Conservation (phyloP, 495 filamentous ascomycete species). For the Podospora pseudopauciseta region DNA sequence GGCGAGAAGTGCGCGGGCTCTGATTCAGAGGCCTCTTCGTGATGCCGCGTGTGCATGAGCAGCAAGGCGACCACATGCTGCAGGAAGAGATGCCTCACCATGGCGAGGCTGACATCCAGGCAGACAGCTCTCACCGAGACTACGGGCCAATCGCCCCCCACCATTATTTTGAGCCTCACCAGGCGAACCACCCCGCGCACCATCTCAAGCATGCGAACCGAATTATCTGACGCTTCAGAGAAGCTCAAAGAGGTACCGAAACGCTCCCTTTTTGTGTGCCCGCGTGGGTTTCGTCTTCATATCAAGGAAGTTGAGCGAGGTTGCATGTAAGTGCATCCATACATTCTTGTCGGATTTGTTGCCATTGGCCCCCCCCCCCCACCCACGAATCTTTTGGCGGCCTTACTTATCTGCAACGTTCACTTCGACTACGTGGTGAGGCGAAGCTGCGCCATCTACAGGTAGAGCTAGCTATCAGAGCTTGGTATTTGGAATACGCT, state of each 20-base stretch:
- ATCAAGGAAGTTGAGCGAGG: neutral
- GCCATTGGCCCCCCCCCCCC: neutral
- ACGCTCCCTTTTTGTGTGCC: neutral
- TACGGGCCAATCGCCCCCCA: conserved; percentile 19
- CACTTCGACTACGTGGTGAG: neutral
- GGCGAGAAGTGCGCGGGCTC: neutral
- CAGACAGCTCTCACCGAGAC: conserved; percentile 28
- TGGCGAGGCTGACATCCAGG: conserved; percentile 22
- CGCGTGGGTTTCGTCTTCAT: neutral
- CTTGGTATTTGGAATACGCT: neutral
- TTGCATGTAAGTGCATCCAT: neutral
- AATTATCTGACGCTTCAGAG: neutral
- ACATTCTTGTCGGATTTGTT: neutral
- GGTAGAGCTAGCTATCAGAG: neutral
- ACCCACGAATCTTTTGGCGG: neutral
- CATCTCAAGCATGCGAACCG: conserved; percentile 8
- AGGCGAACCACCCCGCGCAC: conserved; percentile 24
- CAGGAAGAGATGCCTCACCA: conserved; percentile 14
- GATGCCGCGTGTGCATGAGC: conserved; percentile 15
- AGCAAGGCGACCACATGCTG: conserved; percentile 25
- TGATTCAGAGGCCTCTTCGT: conserved; percentile 9
- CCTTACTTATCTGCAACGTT: neutral
- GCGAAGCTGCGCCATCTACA: neutral
- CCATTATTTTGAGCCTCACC: conserved; percentile 15
- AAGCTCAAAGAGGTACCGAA: neutral